Evolutionary conservation across 2,329 filamentous ascomycete genomes (phyloP).

Genomic region (Paraphaeosphaeria sporulosa): DNA sequence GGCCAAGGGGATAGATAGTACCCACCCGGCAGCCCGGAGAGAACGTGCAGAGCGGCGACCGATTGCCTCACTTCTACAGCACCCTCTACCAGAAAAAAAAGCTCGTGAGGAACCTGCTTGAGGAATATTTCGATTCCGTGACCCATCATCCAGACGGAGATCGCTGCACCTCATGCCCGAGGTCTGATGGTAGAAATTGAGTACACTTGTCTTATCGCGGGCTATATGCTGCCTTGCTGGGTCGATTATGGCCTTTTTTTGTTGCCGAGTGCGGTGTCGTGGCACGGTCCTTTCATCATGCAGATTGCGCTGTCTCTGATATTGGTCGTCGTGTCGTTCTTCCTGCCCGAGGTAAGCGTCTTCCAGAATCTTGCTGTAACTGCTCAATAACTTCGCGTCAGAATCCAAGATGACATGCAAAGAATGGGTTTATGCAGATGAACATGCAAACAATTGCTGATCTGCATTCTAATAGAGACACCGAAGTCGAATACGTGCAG

Average conservation of each 20-base stretch:
- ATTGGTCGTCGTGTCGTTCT: conserved; percentile 47
- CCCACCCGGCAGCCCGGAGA: too few species aligned
- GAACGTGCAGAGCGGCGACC: too few species aligned
- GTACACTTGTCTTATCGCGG: conserved; percentile 48
- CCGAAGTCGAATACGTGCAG: conserved; percentile 45
- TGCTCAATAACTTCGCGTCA: not conserved
- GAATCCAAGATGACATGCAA: conserved; percentile 53
- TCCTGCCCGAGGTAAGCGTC: conserved; percentile 40
- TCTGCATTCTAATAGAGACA: conserved; percentile 49
- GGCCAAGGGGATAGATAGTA: too few species aligned
- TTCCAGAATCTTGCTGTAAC: not conserved
- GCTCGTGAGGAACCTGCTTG: too few species aligned
- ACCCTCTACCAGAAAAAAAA: too few species aligned
- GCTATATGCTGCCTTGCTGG: conserved; percentile 52
- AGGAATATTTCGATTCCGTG: too few species aligned
- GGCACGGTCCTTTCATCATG: conserved; percentile 43
- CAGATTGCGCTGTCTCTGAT: conserved; percentile 45
- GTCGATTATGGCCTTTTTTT: conserved; percentile 50
- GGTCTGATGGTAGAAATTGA: conserved; percentile 52
- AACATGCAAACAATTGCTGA: conserved; percentile 52
- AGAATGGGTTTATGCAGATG: conserved; percentile 51
- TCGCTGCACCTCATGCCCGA: conserved; percentile 46
- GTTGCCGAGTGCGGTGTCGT: conserved; percentile 43
- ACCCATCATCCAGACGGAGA: conserved; percentile 50
- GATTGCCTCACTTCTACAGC: too few species aligned